Conservation (phyloP, 495 filamentous ascomycete species). For the Aspergillus indologenus region DNA sequence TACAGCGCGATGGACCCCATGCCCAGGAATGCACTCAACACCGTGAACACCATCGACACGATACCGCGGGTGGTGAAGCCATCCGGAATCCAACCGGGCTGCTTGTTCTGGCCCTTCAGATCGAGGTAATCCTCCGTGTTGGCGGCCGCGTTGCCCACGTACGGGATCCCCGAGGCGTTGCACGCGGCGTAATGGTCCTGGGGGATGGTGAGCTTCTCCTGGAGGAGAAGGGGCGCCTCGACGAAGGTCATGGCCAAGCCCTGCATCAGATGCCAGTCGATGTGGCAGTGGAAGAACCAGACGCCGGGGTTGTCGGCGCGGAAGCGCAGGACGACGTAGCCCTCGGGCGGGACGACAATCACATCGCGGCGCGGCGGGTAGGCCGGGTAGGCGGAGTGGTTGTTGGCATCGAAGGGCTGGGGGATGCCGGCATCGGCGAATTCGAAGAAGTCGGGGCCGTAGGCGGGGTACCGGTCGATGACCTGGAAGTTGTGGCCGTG, state of each 20-base stretch:
- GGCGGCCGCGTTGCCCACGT: conserved; percentile 67
- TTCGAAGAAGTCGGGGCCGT: conserved; percentile 40
- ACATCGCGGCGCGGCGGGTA: conserved; percentile 57
- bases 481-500: conserved; percentile 86
- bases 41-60: conserved; percentile 68
- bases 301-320: conserved; percentile 63
- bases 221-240: conserved; percentile 44
- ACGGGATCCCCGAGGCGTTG: conserved; percentile 41
- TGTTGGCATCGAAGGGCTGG: conserved; percentile 37
- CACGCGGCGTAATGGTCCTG: conserved; percentile 61
- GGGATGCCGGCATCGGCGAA: conserved; percentile 32
- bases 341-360: conserved; percentile 50
- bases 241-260: conserved; percentile 43
- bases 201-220: conserved; percentile 43
- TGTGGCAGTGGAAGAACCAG: conserved; percentile 62
- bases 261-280: conserved; percentile 60
- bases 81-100: conserved; percentile 56
- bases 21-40: conserved; percentile 62
- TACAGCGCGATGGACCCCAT: conserved; percentile 66
- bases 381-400: conserved; percentile 32
- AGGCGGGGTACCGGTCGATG: conserved; percentile 45
- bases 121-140: conserved; percentile 60
- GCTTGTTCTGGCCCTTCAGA: conserved; percentile 56
- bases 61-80: conserved; percentile 74
- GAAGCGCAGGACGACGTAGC: conserved; percentile 65